Evolutionary conservation across 2,329 filamentous ascomycete species (phyloP), one percentile per base, ranked within the genome.

Genomic region (Fusarium oxysporum): DNA sequence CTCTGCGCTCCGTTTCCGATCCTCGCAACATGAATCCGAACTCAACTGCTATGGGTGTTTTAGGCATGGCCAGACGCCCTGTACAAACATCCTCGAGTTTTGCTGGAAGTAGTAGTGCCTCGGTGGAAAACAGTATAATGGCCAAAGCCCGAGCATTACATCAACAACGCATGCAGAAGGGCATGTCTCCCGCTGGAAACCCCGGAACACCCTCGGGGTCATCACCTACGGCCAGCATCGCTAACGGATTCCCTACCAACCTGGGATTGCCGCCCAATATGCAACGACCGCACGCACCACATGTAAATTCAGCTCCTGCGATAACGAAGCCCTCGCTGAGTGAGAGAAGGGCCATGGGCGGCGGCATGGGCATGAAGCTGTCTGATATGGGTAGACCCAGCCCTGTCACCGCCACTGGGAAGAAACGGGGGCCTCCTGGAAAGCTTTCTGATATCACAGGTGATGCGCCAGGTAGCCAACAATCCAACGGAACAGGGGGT

Each of bases 41-140:
- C n/a, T 97, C 95, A n/a, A 96, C 92, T 33, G 91, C 93, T 44
- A 85, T 95, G 8, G 94, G 94, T 44, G 89, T 93, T 65, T 85
- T 97, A 77, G 94, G 92, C 81, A 89, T 84, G 73, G 90, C 88
- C 8, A 85, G 90, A 65, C 85, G 88, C 54, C 90, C 89, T 6
- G 79, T 83, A 25, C 82, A 83, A 19, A 78, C 83, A 16, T 78
- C 84, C 8, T 80, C 82, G 28, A 80, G 80, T 58, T 80, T 83
- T 60, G 77, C 78, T 25, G 78, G 79, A 17, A 75, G 73, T 57
- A 65, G 76, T 43, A 76, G 77, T 51, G 78, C 78, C 37, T 72
- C 78, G 25, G 79, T 83, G 71, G 80, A 83, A 59, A 83, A 82
- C 71, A 82, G 79, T 63, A 83, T 85, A 62, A 86, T 84, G 81